Percentiles rank a stretch among this genome's conserved stretches.
These are phyloP conservation scores for Rhizopogon rudus DNA, from an alignment of 768 basidiomycete genomes.

Conservation along the genomic window DNA sequence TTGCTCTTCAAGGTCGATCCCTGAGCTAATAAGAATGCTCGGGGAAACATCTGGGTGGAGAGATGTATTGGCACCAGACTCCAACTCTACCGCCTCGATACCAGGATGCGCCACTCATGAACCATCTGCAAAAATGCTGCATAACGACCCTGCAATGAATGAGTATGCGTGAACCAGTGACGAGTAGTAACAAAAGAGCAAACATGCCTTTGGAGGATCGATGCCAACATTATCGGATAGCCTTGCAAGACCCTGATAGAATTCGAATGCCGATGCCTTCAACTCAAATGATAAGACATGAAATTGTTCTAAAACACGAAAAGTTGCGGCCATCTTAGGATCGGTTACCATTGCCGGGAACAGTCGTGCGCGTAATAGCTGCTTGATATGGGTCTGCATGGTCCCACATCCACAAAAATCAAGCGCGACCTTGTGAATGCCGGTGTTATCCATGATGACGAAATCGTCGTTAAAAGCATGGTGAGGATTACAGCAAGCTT, in stretches of 20 bases:
- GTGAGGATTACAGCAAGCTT: conserved; percentile 7
- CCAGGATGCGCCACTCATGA: not conserved
- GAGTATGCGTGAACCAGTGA: too few relatives aligned
- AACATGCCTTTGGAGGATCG: not conserved
- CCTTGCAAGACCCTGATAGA: conserved; percentile 17
- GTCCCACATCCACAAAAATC: not conserved
- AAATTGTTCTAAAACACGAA: conserved; percentile 13
- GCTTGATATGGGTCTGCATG: not conserved
- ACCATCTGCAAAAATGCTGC: not conserved
- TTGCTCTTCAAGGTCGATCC: conserved; percentile 13
- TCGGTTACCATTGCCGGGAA: conserved; percentile 7
- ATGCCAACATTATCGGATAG: conserved; percentile 22
- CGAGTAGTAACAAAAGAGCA: not conserved
- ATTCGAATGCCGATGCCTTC: conserved; percentile 11
- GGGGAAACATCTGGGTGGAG: conserved; percentile 7
- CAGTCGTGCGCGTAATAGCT: conserved; percentile 7
- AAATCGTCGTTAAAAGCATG: conserved; percentile 9
- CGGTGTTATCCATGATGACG: conserved; percentile 13
- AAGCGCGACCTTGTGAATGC: not conserved
- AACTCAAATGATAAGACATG: conserved; percentile 11
- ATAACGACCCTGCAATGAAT: not conserved
- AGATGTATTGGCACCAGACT: not conserved
- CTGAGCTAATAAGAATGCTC: conserved; percentile 5
- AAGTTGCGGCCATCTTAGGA: conserved; percentile 14
- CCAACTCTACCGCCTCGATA: not conserved